Evolutionary conservation across 2,329 filamentous ascomycete species (phyloP).

Genomic region (Fusarium equiseti): DNA sequence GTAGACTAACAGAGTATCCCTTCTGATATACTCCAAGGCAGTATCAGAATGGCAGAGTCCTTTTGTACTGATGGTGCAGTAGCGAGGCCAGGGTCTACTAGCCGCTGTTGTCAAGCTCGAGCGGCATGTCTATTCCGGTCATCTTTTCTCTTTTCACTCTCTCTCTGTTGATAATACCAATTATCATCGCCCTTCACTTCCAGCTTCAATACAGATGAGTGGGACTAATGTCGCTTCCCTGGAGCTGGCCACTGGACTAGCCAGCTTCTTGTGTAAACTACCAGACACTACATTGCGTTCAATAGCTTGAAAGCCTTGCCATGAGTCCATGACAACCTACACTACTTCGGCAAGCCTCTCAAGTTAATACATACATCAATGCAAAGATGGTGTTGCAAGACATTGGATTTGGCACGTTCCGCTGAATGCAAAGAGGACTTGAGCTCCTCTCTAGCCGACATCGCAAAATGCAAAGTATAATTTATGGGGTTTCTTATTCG

Average conservation of each 20-base stretch:
- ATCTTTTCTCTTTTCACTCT: neutral
- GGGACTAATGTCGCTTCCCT: too few relatives aligned
- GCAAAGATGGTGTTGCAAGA: neutral
- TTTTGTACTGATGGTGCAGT: neutral
- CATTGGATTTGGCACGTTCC: neutral
- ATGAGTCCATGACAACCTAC: neutral
- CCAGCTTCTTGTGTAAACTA: too few relatives aligned
- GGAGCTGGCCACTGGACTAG: too few relatives aligned
- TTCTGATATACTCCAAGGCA: rapidly evolving
- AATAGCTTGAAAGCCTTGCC: neutral
- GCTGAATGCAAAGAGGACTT: neutral
- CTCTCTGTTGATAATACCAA: neutral
- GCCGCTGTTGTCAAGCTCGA: neutral
- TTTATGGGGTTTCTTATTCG: neutral
- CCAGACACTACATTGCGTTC: too few relatives aligned
- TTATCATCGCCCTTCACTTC: neutral
- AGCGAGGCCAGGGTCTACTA: rapidly evolving
- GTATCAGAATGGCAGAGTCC: neutral
- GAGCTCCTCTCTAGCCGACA: neutral
- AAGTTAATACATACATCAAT: neutral
- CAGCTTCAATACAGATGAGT: too few relatives aligned
- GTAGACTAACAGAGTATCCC: neutral
- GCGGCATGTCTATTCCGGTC: neutral
- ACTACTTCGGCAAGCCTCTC: neutral
- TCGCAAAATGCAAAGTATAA: too few relatives aligned